These are phyloP conservation scores for Medakamo hakoo DNA, from an alignment of 139 green algal genomes.

Conservation along the genomic window DNA sequence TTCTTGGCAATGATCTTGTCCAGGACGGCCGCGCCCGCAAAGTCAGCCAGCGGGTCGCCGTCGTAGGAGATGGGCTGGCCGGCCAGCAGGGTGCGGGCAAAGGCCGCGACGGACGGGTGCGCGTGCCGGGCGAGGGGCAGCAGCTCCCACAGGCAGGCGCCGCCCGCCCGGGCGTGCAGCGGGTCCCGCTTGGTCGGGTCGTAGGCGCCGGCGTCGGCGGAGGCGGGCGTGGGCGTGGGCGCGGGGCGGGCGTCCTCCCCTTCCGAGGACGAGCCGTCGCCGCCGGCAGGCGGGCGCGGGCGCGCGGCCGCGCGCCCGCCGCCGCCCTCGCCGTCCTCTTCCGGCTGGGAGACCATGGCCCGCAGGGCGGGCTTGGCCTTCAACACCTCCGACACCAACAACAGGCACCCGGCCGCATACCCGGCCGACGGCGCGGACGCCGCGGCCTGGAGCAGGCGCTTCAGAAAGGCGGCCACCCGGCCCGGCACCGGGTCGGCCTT, in stretches of 20 bases:
- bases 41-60: slow-evolving; percentile 78
- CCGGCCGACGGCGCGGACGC: slow-evolving; percentile 36
- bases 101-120: slow-evolving; percentile 74
- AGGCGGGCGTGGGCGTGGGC: slow-evolving; percentile 15
- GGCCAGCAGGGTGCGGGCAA: slow-evolving; percentile 66
- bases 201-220: slow-evolving; percentile 34
- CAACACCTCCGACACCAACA: slow-evolving; percentile 64
- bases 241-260: slow-evolving; percentile 1
- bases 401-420: slow-evolving; percentile 71
- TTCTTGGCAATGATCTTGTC: slow-evolving; percentile 91
- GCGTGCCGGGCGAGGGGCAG: slow-evolving; percentile 49
- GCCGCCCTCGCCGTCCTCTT: slow-evolving; percentile 7
- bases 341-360: slow-evolving; percentile 45
- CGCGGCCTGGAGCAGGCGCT: slow-evolving; percentile 76
- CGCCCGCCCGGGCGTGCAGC: slow-evolving; percentile 47
- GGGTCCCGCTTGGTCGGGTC: slow-evolving; percentile 77
- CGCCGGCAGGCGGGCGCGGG: background rate
- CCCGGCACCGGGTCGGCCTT: slow-evolving; percentile 49
- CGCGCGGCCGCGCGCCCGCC: background rate
- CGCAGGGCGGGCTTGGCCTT: slow-evolving; percentile 33
- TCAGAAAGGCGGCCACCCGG: slow-evolving; percentile 67
- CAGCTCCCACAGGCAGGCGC: slow-evolving; percentile 81
- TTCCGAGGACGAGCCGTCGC: too few relatives aligned
- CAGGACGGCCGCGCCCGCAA: slow-evolving; percentile 68
- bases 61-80: slow-evolving; percentile 61